These are phyloP conservation scores for Globisporangium abappressorium DNA, from an alignment of 352 stramenopile genomes.

Conservation along the genomic window DNA sequence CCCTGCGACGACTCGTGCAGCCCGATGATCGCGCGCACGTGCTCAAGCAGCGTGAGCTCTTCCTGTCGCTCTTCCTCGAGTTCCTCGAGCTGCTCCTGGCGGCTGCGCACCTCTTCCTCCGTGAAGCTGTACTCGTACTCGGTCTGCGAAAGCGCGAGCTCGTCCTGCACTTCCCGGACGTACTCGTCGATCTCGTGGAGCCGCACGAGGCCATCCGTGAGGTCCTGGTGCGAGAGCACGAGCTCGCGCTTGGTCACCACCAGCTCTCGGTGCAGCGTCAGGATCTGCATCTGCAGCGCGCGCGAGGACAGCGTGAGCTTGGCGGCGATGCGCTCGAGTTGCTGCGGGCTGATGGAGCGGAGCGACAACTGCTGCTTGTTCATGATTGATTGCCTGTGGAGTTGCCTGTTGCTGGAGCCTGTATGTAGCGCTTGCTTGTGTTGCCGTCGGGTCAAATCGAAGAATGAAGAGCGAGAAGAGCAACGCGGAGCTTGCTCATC, in stretches of 20 bases:
- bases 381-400: neutral
- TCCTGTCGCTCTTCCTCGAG: slow-evolving; percentile 60
- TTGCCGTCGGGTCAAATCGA: neutral
- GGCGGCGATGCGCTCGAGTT: slow-evolving; percentile 45
- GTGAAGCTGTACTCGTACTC: slow-evolving; percentile 24
- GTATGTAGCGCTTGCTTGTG: neutral
- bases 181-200: slow-evolving; percentile 68
- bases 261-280: slow-evolving; percentile 33
- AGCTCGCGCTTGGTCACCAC: slow-evolving; percentile 33
- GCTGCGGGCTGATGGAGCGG: slow-evolving; percentile 12
- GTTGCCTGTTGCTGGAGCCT: neutral
- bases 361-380: slow-evolving; percentile 4
- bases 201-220: slow-evolving; percentile 45
- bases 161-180: slow-evolving; percentile 45
- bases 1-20: slow-evolving; percentile 36
- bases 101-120: slow-evolving; percentile 32
- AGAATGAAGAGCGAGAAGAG: slow-evolving; percentile 8
- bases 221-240: slow-evolving; percentile 44
- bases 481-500: neutral
- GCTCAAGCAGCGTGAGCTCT: slow-evolving; percentile 48
- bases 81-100: slow-evolving; percentile 48
- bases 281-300: slow-evolving; percentile 40
- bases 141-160: slow-evolving; percentile 22
- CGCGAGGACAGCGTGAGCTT: slow-evolving; percentile 51
- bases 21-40: slow-evolving; percentile 49